Percentiles rank a stretch among this genome's conserved stretches.
Evolutionary conservation across 768 basidiomycete species (phyloP).

Genomic region (Termitomyces eurrhizus): DNA sequence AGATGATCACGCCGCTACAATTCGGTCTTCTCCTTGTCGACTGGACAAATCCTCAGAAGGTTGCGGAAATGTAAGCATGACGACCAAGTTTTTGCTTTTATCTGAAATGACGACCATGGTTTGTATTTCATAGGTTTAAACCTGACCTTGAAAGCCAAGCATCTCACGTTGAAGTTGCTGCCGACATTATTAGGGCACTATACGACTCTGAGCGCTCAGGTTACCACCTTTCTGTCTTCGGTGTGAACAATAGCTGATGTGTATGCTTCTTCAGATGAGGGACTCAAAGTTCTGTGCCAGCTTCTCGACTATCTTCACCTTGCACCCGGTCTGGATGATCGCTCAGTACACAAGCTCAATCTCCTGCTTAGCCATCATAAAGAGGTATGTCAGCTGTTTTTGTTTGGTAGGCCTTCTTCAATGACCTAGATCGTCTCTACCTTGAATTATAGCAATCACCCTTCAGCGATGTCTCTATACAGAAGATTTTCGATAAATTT

Average conservation of each 20-base stretch:
- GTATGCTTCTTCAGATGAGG: conserved; percentile 40
- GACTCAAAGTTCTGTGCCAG: conserved; percentile 61
- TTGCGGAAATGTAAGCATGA: conserved; percentile 38
- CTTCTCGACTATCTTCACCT: conserved; percentile 59
- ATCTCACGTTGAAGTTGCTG: conserved; percentile 56
- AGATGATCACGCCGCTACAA: conserved; percentile 70
- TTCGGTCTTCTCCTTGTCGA: conserved; percentile 79
- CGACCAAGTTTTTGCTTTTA: neutral
- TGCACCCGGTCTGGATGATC: conserved; percentile 31
- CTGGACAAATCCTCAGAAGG: conserved; percentile 84
- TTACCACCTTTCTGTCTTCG: conserved; percentile 16
- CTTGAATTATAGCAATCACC: conserved; percentile 46
- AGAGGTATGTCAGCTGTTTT: conserved; percentile 31
- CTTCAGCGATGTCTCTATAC: conserved; percentile 47
- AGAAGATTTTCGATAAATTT: conserved; percentile 56
- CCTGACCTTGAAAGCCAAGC: conserved; percentile 17
- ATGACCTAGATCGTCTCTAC: neutral
- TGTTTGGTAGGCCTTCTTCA: neutral
- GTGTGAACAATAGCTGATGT: neutral
- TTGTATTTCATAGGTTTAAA: conserved; percentile 5
- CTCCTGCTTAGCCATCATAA: conserved; percentile 48
- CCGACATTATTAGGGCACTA: conserved; percentile 47
- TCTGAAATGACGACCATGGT: neutral
- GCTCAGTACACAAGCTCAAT: conserved; percentile 42
- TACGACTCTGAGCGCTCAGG: conserved; percentile 46